Conservation (phyloP, 2,329 filamentous ascomycete genomes). For the Fusarium haematococcum region DNA sequence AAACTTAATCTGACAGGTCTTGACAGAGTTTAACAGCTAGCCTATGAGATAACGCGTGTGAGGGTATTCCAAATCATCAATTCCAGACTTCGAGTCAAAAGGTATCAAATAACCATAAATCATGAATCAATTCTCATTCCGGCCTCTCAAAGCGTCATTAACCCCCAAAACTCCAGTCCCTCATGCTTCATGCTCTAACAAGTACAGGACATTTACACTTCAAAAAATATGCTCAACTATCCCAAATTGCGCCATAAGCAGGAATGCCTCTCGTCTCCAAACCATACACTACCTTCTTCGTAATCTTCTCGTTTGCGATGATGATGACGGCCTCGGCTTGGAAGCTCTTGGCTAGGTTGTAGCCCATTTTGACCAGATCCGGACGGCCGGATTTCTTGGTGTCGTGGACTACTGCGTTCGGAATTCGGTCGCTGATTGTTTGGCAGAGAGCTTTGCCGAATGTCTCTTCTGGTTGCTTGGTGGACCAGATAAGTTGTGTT, state of each 20-base stretch:
- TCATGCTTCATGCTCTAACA: background rate
- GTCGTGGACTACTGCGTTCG: conserved; percentile 74
- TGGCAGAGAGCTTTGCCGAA: conserved; percentile 70
- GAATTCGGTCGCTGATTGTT: conserved; percentile 67
- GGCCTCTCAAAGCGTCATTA: background rate
- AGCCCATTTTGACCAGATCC: conserved; percentile 62
- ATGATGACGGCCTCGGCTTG: conserved; percentile 77
- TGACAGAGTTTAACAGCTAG: background rate
- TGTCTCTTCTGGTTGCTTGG: conserved; percentile 69
- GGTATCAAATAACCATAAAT: background rate
- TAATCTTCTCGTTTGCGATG: conserved; percentile 77
- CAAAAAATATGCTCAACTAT: conserved; percentile 53
- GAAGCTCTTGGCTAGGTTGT: conserved; percentile 67
- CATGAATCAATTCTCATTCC: background rate
- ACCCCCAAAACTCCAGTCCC: background rate
- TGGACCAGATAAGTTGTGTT: conserved; percentile 76
- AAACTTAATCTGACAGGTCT: background rate
- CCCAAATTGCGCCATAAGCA: conserved; percentile 81
- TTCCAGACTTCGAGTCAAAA: background rate
- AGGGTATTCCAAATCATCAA: background rate
- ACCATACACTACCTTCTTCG: conserved; percentile 75
- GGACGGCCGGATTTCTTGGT: conserved; percentile 70
- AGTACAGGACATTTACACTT: background rate
- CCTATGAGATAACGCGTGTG: background rate
- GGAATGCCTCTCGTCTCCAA: conserved; percentile 74